Evolutionary conservation across 1,139 yeast species (phyloP), one percentile per base, ranked within the genome.

Genomic region (Pneumocystis oryctolagi): DNA sequence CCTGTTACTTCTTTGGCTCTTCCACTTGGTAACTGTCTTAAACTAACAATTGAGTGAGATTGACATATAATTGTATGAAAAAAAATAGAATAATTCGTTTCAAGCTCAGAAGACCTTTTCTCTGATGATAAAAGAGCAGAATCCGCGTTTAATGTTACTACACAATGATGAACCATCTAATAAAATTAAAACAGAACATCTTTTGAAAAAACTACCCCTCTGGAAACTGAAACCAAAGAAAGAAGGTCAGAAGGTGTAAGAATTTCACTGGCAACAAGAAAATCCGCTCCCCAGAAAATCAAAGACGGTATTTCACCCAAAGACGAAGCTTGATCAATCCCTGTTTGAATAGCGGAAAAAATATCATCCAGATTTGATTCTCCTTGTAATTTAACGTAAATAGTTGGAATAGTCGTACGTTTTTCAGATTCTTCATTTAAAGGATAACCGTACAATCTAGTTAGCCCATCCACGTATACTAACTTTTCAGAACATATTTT

Each of bases 1-100:
- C 68, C 68, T 12, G 68, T 66, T n/a, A 66, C 64, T 12, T 66
- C 68, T 9, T 62, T 61, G 1, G 68, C 66, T 30, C 39, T 55
- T 4, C 68, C 68, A 3, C 66, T 60, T 25, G 58, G 61, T 14
- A 66, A 61, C 2, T 67, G 65, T 18, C 68, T 59, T 9, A 66
- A 25, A 37, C 63, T 62, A 61, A 63, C 55, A 6, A 66, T 64
- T 6, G 66, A 67, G 12, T 35, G n/a, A 2, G 68, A 60, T 16
- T 62, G 63, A 30, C 60, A 32, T 12, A 62, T 31, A 16, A 65
- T 58, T 6, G 63, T 35, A 34, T 18, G 32, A 14, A 60, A n/a
- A 16, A 60, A 59, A 1, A 34, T 16, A 18, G 39, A 58, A 28
- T 35, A 32, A 12, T 34, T 35, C 6, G 20, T 16, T 57, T 35